phyloP scores from a whole-genome alignment of 2,329 filamentous ascomycete genomes.

The Fusarium miscanthi region DNA sequence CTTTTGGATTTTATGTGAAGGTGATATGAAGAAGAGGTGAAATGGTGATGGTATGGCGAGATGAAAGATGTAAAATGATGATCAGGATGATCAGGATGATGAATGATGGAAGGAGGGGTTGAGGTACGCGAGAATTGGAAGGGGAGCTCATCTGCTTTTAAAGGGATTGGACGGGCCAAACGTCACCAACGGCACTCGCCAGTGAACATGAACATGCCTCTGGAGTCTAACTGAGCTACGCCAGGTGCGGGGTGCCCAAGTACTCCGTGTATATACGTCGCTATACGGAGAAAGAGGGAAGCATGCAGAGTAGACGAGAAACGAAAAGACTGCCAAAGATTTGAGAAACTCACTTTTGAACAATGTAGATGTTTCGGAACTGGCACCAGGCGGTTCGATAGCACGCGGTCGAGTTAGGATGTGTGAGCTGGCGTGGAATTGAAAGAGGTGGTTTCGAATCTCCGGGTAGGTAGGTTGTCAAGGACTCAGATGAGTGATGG shows the following conservation, averaged over 20 bases:
- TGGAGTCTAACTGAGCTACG: constrained; percentile 3
- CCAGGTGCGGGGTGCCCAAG: constrained; percentile 35
- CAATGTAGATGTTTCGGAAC: constrained; percentile 1
- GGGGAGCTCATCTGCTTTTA: constrained; percentile 40
- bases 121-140: constrained; percentile 3
- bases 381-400: background rate
- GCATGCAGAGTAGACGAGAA: background rate
- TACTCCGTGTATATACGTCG: constrained; percentile 36
- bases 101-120: constrained; percentile 39
- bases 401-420: constrained; percentile 4
- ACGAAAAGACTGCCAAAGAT: background rate
- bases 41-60: constrained; percentile 1
- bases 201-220: constrained; percentile 17
- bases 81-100: constrained; percentile 18
- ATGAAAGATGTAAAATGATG: constrained; percentile 17
- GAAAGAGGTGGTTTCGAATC: background rate
- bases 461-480: background rate
- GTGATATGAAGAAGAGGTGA: background rate
- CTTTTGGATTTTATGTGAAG: constrained; percentile 26
- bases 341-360: constrained; percentile 34
- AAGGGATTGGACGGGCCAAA: constrained; percentile 35
- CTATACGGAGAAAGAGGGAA: constrained; percentile 17
- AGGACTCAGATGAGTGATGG: background rate
- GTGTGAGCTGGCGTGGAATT: background rate
- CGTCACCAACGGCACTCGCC: constrained; percentile 38